Evolutionary conservation across 1,284 basidiomycete species (phyloP).

Genomic region (Trichosporon coremiiforme): DNA sequence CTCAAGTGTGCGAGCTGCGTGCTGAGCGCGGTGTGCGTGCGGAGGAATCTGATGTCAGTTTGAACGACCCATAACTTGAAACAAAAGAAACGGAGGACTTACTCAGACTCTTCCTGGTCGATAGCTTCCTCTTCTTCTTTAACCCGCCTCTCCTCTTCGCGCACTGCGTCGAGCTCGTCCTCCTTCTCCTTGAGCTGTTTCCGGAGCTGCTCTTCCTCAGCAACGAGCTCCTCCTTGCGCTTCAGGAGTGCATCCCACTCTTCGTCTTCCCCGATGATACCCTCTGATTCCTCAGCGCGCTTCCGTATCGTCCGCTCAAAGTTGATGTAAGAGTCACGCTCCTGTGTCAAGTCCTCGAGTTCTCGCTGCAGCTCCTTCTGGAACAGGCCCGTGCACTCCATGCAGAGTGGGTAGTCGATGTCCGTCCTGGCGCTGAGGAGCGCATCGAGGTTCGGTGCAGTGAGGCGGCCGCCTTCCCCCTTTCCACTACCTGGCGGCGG

Average conservation of each 20-base stretch:
- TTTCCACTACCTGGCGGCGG: conserved; percentile 29
- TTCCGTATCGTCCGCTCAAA: conserved; percentile 77
- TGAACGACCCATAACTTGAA: too few species aligned
- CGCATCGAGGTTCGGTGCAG: conserved; percentile 64
- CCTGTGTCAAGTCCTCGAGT: conserved; percentile 85
- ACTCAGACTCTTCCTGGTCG: conserved; percentile 72
- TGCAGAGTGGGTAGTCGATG: conserved; percentile 92
- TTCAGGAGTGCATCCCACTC: conserved; percentile 64
- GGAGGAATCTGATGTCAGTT: conserved; percentile 57
- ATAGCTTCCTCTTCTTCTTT: conserved; percentile 71
- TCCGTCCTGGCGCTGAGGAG: conserved; percentile 77
- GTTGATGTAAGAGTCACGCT: conserved; percentile 87
- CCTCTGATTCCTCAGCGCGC: conserved; percentile 53
- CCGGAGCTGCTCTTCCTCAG: conserved; percentile 65
- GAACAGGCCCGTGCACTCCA: conserved; percentile 85
- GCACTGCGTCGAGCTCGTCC: conserved; percentile 71
- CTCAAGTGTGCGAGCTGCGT: conserved; percentile 35
- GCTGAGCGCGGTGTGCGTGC: conserved; percentile 36
- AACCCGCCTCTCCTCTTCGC: conserved; percentile 72
- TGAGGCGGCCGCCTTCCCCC: conserved; percentile 32
- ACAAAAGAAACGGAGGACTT: too few species aligned
- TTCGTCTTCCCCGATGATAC: conserved; percentile 46
- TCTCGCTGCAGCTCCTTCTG: conserved; percentile 75
- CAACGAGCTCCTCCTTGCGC: conserved; percentile 60
- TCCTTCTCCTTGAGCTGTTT: conserved; percentile 60